Percentiles rank a stretch among this genome's conserved stretches.
Conservation (phyloP, 1,284 basidiomycete genomes). For the Leccinum solheimii region DNA sequence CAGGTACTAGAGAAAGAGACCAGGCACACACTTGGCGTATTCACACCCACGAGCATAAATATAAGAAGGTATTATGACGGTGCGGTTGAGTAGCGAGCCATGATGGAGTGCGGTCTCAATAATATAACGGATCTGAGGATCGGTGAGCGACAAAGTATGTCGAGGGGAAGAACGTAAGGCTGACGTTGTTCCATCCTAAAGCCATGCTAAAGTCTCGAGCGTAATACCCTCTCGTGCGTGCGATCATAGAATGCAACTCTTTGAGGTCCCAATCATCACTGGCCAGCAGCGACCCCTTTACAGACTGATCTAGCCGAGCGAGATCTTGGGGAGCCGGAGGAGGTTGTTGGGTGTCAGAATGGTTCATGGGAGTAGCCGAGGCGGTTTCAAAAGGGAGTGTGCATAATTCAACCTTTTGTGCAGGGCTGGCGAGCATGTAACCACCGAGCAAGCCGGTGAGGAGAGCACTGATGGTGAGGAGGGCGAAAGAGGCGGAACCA, state of each 20-base stretch:
- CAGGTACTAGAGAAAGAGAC: not conserved
- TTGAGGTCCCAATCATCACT: slow-evolving; percentile 25
- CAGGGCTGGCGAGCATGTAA: slow-evolving; percentile 23
- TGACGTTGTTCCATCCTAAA: slow-evolving; percentile 37
- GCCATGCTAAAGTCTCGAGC: slow-evolving; percentile 35
- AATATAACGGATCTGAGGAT: slow-evolving; percentile 39
- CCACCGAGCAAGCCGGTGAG: slow-evolving; percentile 31
- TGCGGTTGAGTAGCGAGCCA: slow-evolving; percentile 39
- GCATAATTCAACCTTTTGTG: slow-evolving; percentile 21
- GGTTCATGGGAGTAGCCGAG: not conserved
- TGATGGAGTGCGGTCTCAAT: slow-evolving; percentile 43
- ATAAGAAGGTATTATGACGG: slow-evolving; percentile 40
- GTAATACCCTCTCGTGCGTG: slow-evolving; percentile 32
- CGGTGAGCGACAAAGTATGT: slow-evolving; percentile 11
- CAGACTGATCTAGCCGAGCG: not conserved
- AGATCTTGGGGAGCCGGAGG: not conserved
- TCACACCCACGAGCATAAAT: slow-evolving; percentile 45
- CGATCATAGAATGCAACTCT: slow-evolving; percentile 22
- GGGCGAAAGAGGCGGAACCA: slow-evolving; percentile 13
- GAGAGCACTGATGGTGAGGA: slow-evolving; percentile 24
- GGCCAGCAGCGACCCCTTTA: slow-evolving; percentile 15
- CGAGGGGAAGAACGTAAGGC: slow-evolving; percentile 8
- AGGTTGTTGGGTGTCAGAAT: not conserved
- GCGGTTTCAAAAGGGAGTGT: slow-evolving; percentile 17
- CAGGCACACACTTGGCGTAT: slow-evolving; percentile 32